A percentile compares a stretch with the other conserved stretches of the same genome.
These are phyloP conservation scores for Mycena vitilis DNA, from an alignment of 768 basidiomycete species.

Conservation along the genomic window DNA sequence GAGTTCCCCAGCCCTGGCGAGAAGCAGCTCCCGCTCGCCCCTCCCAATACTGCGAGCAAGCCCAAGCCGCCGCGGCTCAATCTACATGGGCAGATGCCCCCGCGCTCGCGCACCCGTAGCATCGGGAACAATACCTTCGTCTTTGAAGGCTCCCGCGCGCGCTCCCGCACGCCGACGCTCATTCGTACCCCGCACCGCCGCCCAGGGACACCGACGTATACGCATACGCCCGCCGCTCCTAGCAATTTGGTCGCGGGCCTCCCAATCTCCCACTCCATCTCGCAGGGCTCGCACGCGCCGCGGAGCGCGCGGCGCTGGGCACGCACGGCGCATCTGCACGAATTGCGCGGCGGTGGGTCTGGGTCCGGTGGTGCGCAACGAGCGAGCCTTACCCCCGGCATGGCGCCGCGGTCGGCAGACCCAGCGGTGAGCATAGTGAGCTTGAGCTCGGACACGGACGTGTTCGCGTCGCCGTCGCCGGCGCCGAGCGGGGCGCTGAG, in stretches of 20 bases:
- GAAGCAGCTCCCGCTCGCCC: constrained; percentile 1
- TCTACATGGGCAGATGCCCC: constrained; percentile 11
- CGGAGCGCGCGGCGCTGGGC: constrained; percentile 56
- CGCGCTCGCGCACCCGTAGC: constrained; percentile 26
- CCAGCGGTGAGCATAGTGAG: constrained; percentile 8
- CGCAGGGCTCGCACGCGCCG: constrained; percentile 36
- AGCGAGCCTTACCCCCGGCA: background rate
- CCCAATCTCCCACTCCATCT: constrained; percentile 28
- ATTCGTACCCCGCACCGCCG: constrained; percentile 30
- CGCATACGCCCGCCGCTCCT: constrained; percentile 5
- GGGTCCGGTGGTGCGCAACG: background rate
- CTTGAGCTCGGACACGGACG: constrained; percentile 13
- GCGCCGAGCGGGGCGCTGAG: constrained; percentile 3
- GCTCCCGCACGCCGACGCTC: constrained; percentile 26
- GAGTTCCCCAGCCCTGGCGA: constrained; percentile 26
- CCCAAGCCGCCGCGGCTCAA: constrained; percentile 32
- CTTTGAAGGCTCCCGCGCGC: constrained; percentile 20
- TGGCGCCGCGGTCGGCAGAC: background rate
- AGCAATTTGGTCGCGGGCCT: background rate
- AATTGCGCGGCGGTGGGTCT: constrained; percentile 47
- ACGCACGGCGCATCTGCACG: constrained; percentile 63
- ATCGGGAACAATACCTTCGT: constrained; percentile 27
- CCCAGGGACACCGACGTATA: constrained; percentile 30
- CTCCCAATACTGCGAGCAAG: constrained; percentile 12
- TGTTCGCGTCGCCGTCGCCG: constrained; percentile 30